A percentile compares a stretch with the other conserved stretches of the same genome.
phyloP scores from a whole-genome alignment of 148 eudicot genomes.

The Pharnaceum exiguum region DNA sequence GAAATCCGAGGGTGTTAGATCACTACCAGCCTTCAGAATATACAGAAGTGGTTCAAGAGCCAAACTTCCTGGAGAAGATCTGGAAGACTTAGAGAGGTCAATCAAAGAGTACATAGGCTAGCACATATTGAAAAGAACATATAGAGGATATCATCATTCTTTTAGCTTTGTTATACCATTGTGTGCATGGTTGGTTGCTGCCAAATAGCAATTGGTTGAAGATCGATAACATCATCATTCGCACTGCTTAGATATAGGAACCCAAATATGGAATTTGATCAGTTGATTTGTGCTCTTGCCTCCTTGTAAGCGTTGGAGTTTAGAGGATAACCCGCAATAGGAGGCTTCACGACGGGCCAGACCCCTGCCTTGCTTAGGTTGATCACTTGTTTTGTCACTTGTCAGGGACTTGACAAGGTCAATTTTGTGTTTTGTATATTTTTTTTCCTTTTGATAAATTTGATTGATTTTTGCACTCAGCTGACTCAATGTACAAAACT shows the following conservation, averaged over 20 bases:
- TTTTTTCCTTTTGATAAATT: neutral
- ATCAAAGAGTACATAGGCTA: slow-evolving; percentile 31
- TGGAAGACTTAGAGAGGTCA: slow-evolving; percentile 40
- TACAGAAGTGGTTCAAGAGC: slow-evolving; percentile 43
- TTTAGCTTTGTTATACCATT: neutral
- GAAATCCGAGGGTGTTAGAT: slow-evolving; percentile 41
- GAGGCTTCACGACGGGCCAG: too few relatives aligned
- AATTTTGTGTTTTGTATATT: slow-evolving; percentile 2
- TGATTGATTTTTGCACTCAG: slow-evolving; percentile 1
- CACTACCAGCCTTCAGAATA: slow-evolving; percentile 50
- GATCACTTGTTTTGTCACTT: slow-evolving; percentile 11
- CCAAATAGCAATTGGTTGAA: neutral
- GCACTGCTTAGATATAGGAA: neutral
- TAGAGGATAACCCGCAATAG: too few relatives aligned
- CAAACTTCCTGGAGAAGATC: slow-evolving; percentile 42
- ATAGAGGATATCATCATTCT: slow-evolving; percentile 6
- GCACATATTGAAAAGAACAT: neutral
- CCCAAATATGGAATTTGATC: neutral
- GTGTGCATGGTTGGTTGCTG: neutral
- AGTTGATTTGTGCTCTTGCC: neutral
- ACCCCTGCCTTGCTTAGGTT: neutral
- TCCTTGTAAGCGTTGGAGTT: too few relatives aligned
- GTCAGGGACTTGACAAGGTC: slow-evolving; percentile 1
- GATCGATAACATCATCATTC: neutral
- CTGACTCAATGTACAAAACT: neutral